Evolutionary conservation across 1,284 basidiomycete species (phyloP).

Genomic region (Pseudozyma sp.): DNA sequence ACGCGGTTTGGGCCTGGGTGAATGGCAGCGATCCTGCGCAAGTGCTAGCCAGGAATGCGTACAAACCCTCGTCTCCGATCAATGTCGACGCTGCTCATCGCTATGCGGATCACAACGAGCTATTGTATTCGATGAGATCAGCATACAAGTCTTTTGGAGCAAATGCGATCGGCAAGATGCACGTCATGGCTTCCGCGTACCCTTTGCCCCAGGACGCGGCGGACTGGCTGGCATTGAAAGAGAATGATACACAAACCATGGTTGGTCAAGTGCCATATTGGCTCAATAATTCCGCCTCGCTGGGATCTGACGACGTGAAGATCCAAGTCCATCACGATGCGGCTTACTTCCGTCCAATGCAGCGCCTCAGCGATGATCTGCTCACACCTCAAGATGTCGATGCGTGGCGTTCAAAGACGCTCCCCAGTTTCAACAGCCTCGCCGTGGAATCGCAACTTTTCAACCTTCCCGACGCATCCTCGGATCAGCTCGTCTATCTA

Average conservation of each 20-base stretch:
- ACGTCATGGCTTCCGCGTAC: slow-evolving; percentile 47
- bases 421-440: slow-evolving; percentile 58
- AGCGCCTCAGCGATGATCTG: background rate
- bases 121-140: slow-evolving; percentile 48
- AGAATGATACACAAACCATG: background rate
- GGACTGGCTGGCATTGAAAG: background rate
- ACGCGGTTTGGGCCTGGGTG: slow-evolving; percentile 48
- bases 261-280: slow-evolving; percentile 26
- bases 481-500: slow-evolving; percentile 43
- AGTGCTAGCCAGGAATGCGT: slow-evolving; percentile 32
- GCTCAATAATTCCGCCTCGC: slow-evolving; percentile 9
- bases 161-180: slow-evolving; percentile 35
- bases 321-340: slow-evolving; percentile 39
- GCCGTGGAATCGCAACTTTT: slow-evolving; percentile 52
- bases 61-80: slow-evolving; percentile 24
- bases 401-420: slow-evolving; percentile 30
- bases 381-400: slow-evolving; percentile 11
- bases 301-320: background rate
- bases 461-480: slow-evolving; percentile 23
- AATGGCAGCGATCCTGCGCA: slow-evolving; percentile 46
- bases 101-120: slow-evolving; percentile 50
- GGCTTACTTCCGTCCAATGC: slow-evolving; percentile 35
- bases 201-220: slow-evolving; percentile 18
- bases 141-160: slow-evolving; percentile 15
- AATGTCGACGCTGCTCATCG: slow-evolving; percentile 40